Conservation (phyloP, 805 yeast species). For the Alloascoidea africana region DNA sequence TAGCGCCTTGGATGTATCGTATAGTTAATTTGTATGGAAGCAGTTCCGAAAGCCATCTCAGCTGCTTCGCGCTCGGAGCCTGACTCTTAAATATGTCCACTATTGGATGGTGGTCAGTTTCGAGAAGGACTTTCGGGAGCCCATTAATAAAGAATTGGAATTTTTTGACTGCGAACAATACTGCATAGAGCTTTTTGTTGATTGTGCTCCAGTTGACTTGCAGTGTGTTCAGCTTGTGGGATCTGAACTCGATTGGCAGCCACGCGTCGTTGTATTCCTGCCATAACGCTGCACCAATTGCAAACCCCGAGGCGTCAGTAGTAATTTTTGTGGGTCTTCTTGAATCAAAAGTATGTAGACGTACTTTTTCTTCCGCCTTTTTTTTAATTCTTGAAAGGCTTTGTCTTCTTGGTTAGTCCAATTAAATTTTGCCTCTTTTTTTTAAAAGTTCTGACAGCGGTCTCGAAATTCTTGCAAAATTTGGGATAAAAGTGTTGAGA, state of each 20-base stretch:
- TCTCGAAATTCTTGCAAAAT: not conserved
- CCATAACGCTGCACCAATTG: conserved; percentile 1
- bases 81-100: not conserved
- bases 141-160: not conserved
- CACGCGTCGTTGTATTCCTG: not conserved
- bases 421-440: not conserved
- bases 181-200: not conserved
- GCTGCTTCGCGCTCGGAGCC: conserved; percentile 1
- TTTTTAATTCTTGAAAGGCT: too few relatives aligned
- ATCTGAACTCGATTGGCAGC: not conserved
- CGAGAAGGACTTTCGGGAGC: not conserved
- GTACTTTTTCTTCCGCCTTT: not conserved
- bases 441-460: not conserved
- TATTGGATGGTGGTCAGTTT: not conserved
- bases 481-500: not conserved
- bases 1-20: too few relatives aligned
- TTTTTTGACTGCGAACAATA: not conserved
- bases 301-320: conserved; percentile 1
- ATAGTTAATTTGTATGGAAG: too few relatives aligned
- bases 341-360: not conserved
- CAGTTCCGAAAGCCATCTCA: too few relatives aligned
- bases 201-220: not conserved
- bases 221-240: not conserved
- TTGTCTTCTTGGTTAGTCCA: not conserved
- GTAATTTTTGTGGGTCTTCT: not conserved